A percentile compares a stretch with the other conserved stretches of the same genome.
These are phyloP conservation scores for Lobulomyces angularis DNA, from an alignment of 192 early-diverging fungal genomes.

Conservation along the genomic window DNA sequence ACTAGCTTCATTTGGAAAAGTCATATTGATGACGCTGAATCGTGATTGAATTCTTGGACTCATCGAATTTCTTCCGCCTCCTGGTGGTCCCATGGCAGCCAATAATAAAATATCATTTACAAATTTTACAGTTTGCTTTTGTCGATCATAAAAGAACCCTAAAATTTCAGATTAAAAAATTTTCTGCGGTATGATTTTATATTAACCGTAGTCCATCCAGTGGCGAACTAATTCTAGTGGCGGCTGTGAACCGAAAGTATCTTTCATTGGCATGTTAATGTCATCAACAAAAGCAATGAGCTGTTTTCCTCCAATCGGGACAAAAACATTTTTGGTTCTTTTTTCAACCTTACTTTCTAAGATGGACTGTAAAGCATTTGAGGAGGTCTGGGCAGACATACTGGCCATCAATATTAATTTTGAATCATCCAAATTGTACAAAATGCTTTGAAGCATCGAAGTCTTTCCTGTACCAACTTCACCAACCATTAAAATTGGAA, in stretches of 20 bases:
- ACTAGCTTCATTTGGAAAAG: conserved; percentile 36
- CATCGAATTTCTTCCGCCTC: conserved; percentile 41
- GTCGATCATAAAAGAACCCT: conserved; percentile 38
- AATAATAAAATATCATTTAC: conserved; percentile 39
- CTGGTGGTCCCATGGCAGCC: conserved; percentile 46
- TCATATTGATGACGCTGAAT: conserved; percentile 48
- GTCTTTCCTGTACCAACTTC: conserved; percentile 49
- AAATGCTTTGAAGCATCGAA: conserved; percentile 36
- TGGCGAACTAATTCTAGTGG: conserved; percentile 42
- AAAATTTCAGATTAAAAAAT: too few relatives aligned
- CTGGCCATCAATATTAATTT: conserved; percentile 28
- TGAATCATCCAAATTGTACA: conserved; percentile 22
- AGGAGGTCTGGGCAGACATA: conserved; percentile 46
- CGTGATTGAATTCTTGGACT: conserved; percentile 37
- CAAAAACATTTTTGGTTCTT: conserved; percentile 47
- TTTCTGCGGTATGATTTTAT: conserved; percentile 3
- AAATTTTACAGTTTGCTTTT: conserved; percentile 39
- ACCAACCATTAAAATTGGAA: conserved; percentile 36
- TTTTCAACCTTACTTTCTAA: conserved; percentile 47
- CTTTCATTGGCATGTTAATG: conserved; percentile 50
- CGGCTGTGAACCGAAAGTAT: conserved; percentile 51
- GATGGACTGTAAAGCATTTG: conserved; percentile 31
- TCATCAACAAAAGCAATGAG: conserved; percentile 44
- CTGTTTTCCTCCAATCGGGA: conserved; percentile 41
- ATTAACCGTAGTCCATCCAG: conserved; percentile 41